A percentile compares a stretch with the other conserved stretches of the same genome.
Conservation (phyloP, 345 rosid genomes). For the Eucalyptus marginata region DNA sequence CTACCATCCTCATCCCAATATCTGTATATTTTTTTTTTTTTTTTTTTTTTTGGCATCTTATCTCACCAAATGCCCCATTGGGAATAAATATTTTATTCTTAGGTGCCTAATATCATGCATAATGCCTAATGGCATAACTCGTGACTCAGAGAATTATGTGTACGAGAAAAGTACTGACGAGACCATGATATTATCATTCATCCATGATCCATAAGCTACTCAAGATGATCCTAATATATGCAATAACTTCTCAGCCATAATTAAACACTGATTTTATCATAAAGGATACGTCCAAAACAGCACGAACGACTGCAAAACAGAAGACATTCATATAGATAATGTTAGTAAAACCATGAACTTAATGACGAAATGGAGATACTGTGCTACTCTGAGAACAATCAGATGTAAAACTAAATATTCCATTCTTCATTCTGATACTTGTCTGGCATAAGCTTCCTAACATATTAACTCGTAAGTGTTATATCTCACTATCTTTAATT, state of each 20-base stretch:
- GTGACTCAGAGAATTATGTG: not conserved
- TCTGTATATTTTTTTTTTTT: not conserved
- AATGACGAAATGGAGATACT: not conserved
- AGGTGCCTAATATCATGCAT: not conserved
- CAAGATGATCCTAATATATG: not conserved
- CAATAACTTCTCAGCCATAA: not conserved
- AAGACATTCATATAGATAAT: not conserved
- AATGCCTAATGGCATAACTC: not conserved
- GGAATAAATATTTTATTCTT: not conserved
- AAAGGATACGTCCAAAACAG: constrained; percentile 99
- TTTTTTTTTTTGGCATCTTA: not conserved
- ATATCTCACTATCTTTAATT: not conserved
- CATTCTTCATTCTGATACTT: not conserved
- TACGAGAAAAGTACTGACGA: not conserved
- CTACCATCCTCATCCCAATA: not conserved
- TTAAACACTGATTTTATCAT: not conserved
- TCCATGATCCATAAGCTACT: not conserved
- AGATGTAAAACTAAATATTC: not conserved
- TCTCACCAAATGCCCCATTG: not conserved
- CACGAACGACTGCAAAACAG: constrained; percentile 87
- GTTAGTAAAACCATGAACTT: not conserved
- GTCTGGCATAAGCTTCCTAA: not conserved
- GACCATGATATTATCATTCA: not conserved
- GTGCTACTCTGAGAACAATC: not conserved
- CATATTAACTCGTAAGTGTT: not conserved